phyloP scores from a whole-genome alignment of 768 basidiomycete species.

The Mycena chlorophos region DNA sequence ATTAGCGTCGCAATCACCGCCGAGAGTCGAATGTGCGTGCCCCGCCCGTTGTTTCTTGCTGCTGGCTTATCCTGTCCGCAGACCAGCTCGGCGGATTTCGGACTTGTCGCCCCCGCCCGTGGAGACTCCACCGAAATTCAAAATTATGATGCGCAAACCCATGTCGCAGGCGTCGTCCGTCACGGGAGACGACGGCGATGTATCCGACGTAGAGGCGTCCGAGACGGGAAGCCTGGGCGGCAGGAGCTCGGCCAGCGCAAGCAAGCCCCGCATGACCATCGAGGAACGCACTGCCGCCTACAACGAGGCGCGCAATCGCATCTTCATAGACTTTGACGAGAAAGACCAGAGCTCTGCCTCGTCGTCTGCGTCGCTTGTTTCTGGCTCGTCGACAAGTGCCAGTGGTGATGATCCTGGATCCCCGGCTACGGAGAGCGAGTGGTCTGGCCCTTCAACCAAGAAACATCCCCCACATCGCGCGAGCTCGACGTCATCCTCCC shows the following conservation, averaged over 20 bases:
- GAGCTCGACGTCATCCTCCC: conserved; percentile 58
- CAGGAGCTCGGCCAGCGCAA: conserved; percentile 59
- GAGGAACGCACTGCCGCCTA: conserved; percentile 90
- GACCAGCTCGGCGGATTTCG: conserved; percentile 67
- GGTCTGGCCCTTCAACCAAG: conserved; percentile 58
- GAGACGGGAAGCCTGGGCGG: conserved; percentile 77
- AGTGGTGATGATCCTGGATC: conserved; percentile 68
- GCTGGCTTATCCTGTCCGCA: conserved; percentile 31
- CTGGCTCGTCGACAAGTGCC: conserved; percentile 56
- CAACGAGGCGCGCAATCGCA: conserved; percentile 80
- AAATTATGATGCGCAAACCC: conserved; percentile 81
- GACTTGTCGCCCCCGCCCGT: conserved; percentile 80
- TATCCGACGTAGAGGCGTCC: conserved; percentile 78
- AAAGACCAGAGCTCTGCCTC: conserved; percentile 76
- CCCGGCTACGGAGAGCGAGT: conserved; percentile 80
- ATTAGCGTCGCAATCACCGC: conserved; percentile 56
- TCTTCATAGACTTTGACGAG: conserved; percentile 83
- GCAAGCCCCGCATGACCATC: conserved; percentile 74
- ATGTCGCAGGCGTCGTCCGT: conserved; percentile 75
- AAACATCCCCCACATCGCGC: conserved; percentile 50
- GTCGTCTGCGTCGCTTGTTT: conserved; percentile 69
- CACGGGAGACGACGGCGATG: conserved; percentile 71
- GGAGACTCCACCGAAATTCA: conserved; percentile 71
- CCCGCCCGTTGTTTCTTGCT: conserved; percentile 3
- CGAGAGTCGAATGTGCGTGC: conserved; percentile 76